These are phyloP conservation scores for Purpureocillium lavendulum DNA, from an alignment of 2,329 filamentous ascomycete species.

Conservation along the genomic window DNA sequence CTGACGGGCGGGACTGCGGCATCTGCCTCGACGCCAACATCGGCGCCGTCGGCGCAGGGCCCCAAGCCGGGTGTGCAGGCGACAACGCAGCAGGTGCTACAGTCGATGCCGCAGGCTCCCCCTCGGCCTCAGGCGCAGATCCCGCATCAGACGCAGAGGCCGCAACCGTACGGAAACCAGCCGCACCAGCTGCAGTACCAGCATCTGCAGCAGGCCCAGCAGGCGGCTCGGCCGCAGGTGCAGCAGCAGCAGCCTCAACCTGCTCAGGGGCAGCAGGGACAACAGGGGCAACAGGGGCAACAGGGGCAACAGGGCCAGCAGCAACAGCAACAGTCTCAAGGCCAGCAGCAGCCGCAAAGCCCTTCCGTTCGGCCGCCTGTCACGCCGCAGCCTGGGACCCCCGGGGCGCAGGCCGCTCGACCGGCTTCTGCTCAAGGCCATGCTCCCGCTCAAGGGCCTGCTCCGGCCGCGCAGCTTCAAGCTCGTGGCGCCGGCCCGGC, in stretches of 20 bases:
- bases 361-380: background rate
- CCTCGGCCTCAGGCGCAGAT: conserved; percentile 18
- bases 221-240: conserved; percentile 5
- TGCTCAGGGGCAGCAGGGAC: conserved; percentile 6
- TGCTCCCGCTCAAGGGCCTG: background rate
- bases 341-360: conserved; percentile 10
- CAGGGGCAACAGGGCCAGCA: conserved; percentile 7
- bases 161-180: conserved; percentile 8
- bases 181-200: conserved; percentile 10
- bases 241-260: background rate
- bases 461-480: background rate
- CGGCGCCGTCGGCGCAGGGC: conserved; percentile 10
- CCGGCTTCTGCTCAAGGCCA: conserved; percentile 4
- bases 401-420: conserved; percentile 2
- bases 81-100: conserved; percentile 20
- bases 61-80: conserved; percentile 14
- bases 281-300: conserved; percentile 12
- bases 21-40: background rate
- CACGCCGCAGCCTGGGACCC: background rate
- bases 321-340: conserved; percentile 12
- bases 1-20: conserved; percentile 4
- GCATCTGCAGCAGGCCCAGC: conserved; percentile 10
- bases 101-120: conserved; percentile 17
- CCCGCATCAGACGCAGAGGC: conserved; percentile 19
- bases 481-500: background rate